Percentiles rank a stretch among this genome's conserved stretches.
Conservation (phyloP, 140 eudicot genomes). For the Anethum foeniculum region DNA sequence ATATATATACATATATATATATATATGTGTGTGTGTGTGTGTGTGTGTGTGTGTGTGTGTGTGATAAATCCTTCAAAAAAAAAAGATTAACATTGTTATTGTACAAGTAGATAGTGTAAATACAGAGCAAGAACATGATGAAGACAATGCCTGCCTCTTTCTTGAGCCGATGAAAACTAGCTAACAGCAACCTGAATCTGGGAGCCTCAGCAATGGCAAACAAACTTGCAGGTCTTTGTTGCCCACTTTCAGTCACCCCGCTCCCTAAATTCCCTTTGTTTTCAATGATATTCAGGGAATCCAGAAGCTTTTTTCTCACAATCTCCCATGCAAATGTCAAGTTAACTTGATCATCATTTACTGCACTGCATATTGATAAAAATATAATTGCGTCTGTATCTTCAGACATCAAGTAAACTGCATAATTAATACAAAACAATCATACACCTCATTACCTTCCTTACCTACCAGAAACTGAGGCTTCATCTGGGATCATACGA, state of each 20-base stretch:
- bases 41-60: neutral
- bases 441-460: slow-evolving; percentile 44
- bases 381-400: neutral
- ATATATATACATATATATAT: no score
- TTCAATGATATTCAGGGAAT: slow-evolving; percentile 50
- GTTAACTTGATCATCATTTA: slow-evolving; percentile 30
- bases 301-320: slow-evolving; percentile 49
- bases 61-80: neutral
- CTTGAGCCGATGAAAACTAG: slow-evolving; percentile 66
- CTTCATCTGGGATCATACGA: slow-evolving; percentile 29
- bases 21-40: neutral
- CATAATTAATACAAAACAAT: slow-evolving; percentile 13
- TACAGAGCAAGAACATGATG: slow-evolving; percentile 9
- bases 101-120: neutral
- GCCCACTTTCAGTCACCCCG: slow-evolving; percentile 21
- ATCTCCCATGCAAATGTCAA: slow-evolving; percentile 65
- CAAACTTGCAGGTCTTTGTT: slow-evolving; percentile 57
- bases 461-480: slow-evolving; percentile 88
- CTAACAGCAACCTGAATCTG: slow-evolving; percentile 68
- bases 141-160: slow-evolving; percentile 56
- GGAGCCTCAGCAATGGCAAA: slow-evolving; percentile 78
- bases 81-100: neutral
- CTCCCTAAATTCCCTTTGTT: slow-evolving; percentile 29
- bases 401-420: neutral
- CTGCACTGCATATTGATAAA: slow-evolving; percentile 35